Conservation (phyloP, 208 protist species). For the Acanthamoeba polyphaga region DNA sequence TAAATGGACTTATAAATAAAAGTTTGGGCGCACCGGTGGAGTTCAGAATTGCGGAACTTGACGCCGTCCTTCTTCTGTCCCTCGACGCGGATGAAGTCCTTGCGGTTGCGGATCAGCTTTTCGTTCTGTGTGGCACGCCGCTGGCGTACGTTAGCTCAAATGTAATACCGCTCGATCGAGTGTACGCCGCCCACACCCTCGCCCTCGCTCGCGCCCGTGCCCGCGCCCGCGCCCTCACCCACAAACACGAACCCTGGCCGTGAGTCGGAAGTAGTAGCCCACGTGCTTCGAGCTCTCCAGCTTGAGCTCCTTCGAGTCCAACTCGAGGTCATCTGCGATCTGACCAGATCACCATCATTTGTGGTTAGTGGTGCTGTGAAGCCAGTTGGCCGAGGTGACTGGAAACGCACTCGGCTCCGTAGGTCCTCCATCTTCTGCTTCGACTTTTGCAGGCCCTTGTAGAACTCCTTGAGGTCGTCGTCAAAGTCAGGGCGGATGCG, state of each 20-base stretch:
- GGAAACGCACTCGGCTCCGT: slow-evolving; percentile 88
- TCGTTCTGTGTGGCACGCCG: slow-evolving; percentile 42
- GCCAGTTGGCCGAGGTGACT: neutral
- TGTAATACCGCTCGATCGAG: too few relatives aligned
- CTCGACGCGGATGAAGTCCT: slow-evolving; percentile 70
- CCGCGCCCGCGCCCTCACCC: too few relatives aligned
- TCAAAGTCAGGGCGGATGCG: slow-evolving; percentile 96
- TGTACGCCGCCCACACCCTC: too few relatives aligned
- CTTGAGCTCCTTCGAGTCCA: slow-evolving; percentile 94
- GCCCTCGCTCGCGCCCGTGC: too few relatives aligned
- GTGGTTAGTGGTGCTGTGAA: neutral
- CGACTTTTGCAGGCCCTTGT: slow-evolving; percentile 89
- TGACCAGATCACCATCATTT: neutral
- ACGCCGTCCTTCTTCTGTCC: slow-evolving; percentile 69
- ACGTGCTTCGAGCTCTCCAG: slow-evolving; percentile 93
- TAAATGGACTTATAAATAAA: neutral
- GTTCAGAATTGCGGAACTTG: slow-evolving; percentile 49
- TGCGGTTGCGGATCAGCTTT: slow-evolving; percentile 54
- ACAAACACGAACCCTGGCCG: slow-evolving; percentile 43
- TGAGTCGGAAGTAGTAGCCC: slow-evolving; percentile 92
- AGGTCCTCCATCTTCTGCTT: slow-evolving; percentile 92
- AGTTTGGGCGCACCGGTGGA: neutral
- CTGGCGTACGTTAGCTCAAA: neutral
- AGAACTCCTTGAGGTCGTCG: slow-evolving; percentile 93
- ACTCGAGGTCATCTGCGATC: slow-evolving; percentile 86